Conservation (phyloP, 305 asterid genomes). For the Solanum chacoense region DNA sequence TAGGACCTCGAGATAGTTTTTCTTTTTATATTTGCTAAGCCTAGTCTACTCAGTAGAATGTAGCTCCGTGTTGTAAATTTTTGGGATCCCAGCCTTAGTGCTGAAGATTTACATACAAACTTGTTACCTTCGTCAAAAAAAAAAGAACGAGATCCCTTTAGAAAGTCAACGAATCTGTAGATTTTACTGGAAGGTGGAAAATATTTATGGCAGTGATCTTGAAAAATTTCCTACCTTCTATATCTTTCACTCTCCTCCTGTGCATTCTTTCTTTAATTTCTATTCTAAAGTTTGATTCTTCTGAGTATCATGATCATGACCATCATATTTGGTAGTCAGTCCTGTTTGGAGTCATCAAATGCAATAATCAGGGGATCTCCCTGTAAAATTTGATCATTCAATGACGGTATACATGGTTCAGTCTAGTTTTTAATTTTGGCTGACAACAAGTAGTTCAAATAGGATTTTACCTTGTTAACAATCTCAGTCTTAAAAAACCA, state of each 20-base stretch:
- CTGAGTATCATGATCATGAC: neutral
- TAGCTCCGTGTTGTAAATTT: neutral
- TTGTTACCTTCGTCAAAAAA: neutral
- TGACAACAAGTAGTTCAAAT: neutral
- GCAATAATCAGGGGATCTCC: neutral
- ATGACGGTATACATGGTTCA: neutral
- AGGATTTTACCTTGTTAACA: neutral
- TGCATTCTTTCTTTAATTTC: neutral
- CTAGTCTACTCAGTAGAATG: neutral
- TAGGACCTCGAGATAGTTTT: neutral
- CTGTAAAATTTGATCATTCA: neutral
- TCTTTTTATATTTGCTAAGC: neutral
- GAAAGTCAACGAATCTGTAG: neutral
- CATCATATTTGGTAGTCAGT: neutral
- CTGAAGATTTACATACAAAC: neutral
- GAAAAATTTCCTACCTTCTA: neutral
- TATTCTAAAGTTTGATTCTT: neutral
- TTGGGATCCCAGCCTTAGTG: neutral
- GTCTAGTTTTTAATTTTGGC: neutral
- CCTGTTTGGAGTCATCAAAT: neutral
- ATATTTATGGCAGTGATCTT: neutral
- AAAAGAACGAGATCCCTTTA: neutral
- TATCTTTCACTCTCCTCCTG: neutral
- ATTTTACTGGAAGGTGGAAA: neutral
- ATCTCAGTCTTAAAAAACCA: neutral